Evolutionary conservation across 768 basidiomycete species (phyloP), one percentile per base, ranked within the genome.

Genomic region (Amanita exitialis): DNA sequence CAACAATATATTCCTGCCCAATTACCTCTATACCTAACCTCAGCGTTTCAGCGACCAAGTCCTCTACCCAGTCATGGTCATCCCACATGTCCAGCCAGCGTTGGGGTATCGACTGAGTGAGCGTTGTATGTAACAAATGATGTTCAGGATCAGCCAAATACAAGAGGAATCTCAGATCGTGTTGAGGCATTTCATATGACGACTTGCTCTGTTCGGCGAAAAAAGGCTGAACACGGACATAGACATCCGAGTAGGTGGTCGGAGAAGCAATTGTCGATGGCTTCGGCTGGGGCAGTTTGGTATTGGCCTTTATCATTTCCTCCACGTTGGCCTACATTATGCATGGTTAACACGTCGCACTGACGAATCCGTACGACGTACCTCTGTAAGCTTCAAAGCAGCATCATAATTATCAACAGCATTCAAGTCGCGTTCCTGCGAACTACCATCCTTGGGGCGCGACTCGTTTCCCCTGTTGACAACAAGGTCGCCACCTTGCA

Each of bases 11-110:
- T 60, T 95, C 90, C 66, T 97, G 93, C 2, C 92, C 92, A 53
- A 97, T 70, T 15, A 93, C 80, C 68, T 97, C 94, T 25, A 95
- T 80, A 6, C 86, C 89, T 12, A 90, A 72, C 51, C 90, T 72
- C 52, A 99, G 67, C 0, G 81, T 78, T 59, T 97, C 95, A 3
- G 93, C 94, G 54, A 97, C 78, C 35, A 87, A 65, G 61, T 99
- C 94, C 66, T 99, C 96, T 10, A 98, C 93, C 96, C 96, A 95
- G 39, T 89, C 85, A 63, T 91, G 87, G 56, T 83, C 76, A 60
- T 96, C 94, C 83, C 92, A 95, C 39, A 92, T 70, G 4, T 82
- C 80, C 50, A 98, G 64, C 96, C 96, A 99, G 45, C 76, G 70
- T n/a, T 69, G 73, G 0, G 95, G 92, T 18, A 94, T 74, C 4